Evolutionary conservation across 371 early-diverging fungal species (phyloP), one percentile per base, ranked within the genome.

Genomic region (Mortierella sp.): DNA sequence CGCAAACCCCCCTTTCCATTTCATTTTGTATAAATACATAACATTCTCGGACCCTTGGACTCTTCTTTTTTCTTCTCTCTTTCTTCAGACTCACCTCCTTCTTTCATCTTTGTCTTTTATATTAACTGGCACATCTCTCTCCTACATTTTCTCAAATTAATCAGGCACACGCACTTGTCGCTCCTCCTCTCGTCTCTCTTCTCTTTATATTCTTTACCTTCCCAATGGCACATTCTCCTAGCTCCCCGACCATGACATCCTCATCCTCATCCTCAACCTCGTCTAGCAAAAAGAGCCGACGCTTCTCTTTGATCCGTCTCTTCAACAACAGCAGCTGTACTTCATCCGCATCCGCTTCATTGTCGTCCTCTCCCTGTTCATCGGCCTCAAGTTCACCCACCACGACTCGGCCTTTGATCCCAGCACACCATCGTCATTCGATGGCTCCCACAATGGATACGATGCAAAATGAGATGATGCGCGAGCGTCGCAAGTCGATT

Each of bases 401-500:
- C 19, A 6, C 44, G 9, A 44, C 17, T 19, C 15, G 23, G 19
- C 19, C 44, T n/a, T 34, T 21, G 50, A 50, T 19, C 11, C 26
- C 42, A 37, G 24, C 43, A 26, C 62, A 50, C 56, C 55, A 63
- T 46, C 71, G 64, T 15, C 60, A 63, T 49, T 54, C 64, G n/a
- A 55, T 54, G 44, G 50, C 30, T 0, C 60, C 60, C 23, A 39
- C 64, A 21, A 28, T 50, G 39, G 51, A 63, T 30, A 37, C 34
- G 14, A 64, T 75, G 55, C 50, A 56, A 17, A 24, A 55, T 27
- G 64, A 75, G 7, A 67, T 75, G 23, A 49, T 75, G 64, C 75
- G 56, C 37, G 75, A 75, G 37, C 75, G 75, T 17, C 68, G 75
- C 63, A 75, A 68, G 37, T 75, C 75, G 6, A 59, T 75, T 34